phyloP scores from a whole-genome alignment of 805 yeast species.

The Yarrowia divulgata region DNA sequence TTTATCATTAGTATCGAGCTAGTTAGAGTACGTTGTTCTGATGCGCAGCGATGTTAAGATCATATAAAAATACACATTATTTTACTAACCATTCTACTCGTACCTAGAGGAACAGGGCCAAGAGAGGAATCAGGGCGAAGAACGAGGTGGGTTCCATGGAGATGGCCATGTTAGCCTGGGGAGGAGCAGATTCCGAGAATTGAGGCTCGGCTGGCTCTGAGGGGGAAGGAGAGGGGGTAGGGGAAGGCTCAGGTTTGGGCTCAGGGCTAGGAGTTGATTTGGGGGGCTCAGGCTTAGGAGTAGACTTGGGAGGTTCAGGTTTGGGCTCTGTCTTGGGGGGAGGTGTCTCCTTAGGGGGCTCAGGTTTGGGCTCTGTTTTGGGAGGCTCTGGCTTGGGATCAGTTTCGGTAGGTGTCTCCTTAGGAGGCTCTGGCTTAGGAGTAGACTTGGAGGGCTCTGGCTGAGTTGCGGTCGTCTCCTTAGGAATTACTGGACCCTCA shows the following conservation, averaged over 20 bases:
- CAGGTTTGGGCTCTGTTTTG: too few species aligned
- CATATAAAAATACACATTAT: too few species aligned
- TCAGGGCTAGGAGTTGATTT: too few species aligned
- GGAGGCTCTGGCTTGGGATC: too few species aligned
- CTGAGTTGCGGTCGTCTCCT: neutral
- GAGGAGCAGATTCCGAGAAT: neutral
- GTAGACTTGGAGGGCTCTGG: neutral
- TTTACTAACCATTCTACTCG: neutral
- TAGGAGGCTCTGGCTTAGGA: neutral
- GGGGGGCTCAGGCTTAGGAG: too few species aligned
- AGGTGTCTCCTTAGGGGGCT: neutral
- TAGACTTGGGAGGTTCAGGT: too few species aligned
- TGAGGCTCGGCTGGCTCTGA: neutral
- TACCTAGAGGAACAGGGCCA: neutral
- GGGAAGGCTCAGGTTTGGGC: neutral
- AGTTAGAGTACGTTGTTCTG: neutral
- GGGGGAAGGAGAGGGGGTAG: neutral
- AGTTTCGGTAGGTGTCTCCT: too few species aligned
- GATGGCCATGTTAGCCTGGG: constrained; percentile 4
- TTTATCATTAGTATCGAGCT: neutral
- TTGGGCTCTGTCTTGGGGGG: neutral
- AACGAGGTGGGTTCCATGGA: neutral
- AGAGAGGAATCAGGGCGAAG: neutral
- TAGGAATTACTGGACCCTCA: neutral
- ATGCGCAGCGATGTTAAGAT: too few species aligned